phyloP scores from a whole-genome alignment of 495 filamentous ascomycete species.

The Clohesyomyces aquaticus region DNA sequence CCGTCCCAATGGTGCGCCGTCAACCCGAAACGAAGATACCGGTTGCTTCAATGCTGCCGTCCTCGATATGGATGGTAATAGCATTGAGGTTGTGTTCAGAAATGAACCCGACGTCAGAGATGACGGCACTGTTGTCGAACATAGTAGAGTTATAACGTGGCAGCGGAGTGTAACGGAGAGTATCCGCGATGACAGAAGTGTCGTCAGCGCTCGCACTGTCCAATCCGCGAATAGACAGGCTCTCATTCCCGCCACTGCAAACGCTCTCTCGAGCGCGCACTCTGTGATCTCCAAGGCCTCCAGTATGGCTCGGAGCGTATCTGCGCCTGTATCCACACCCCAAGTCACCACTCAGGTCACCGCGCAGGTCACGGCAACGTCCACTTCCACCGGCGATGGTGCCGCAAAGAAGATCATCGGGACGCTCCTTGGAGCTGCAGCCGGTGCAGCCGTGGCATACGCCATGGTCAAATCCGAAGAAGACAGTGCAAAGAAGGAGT shows the following conservation, averaged over 20 bases:
- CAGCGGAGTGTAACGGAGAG: conserved; percentile 39
- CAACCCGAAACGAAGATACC: conserved; percentile 55
- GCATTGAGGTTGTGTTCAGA: conserved; percentile 63
- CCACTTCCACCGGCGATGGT: conserved; percentile 46
- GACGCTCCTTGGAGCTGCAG: conserved; percentile 74
- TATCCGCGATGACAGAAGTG: conserved; percentile 36
- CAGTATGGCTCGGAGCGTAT: conserved; percentile 37
- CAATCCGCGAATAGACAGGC: conserved; percentile 22
- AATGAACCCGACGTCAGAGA: conserved; percentile 34
- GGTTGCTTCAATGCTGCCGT: conserved; percentile 65
- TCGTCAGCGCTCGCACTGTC: conserved; percentile 33
- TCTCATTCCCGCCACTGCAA: conserved; percentile 16
- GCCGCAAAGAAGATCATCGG: conserved; percentile 68
- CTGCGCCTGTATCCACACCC: conserved; percentile 29
- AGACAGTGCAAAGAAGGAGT: conserved; percentile 45
- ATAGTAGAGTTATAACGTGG: conserved; percentile 47
- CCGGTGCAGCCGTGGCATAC: conserved; percentile 75
- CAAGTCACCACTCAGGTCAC: conserved; percentile 40
- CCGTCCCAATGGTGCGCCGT: conserved; percentile 60
- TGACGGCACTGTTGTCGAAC: conserved; percentile 34
- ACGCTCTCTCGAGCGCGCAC: conserved; percentile 27
- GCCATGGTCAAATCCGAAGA: conserved; percentile 65
- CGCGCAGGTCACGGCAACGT: too few species aligned
- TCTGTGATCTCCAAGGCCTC: conserved; percentile 30
- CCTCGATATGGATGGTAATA: conserved; percentile 64